Base-by-base conservation (phyloP, 805 yeast genomes). In the Clavispora asparagi region DNA sequence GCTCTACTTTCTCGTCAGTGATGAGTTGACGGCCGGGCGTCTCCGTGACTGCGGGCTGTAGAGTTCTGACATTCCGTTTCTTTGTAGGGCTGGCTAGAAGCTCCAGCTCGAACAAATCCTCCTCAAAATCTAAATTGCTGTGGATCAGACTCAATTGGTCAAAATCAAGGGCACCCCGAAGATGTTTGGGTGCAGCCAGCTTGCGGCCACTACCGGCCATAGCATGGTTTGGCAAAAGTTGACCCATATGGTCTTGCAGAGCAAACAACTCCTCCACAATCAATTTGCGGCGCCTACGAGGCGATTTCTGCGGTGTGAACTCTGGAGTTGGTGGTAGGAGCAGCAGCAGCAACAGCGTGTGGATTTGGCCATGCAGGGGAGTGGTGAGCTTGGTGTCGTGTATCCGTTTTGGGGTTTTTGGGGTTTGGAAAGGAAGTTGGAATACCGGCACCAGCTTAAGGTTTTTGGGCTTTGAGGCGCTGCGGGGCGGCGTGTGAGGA, bases 1-100 rank as follows among this genome's bases (percentile, higher is more conserved):
- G 62, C 14, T 56, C 52, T 14, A 70, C 67, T 43, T 58, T 51
- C 17, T 62, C 63, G 4, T 66, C 69, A 13, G 63, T 58, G 36
- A 65, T 64, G 3, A 68, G 49, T 44, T 70, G 72, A 6, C 50
- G 57, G 27, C 59, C 60, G 4, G 78, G 78, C 0, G 77, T 71
- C 2, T 9, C 10, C 17, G 17, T 7, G 13, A 23, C 29, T 6
- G 28, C 9, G 1, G 33, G 42, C 8, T 17, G 10, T 11, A 25
- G 27, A 6, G 27, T 13, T 10, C 25, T 13, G 14, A n/a, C 11
- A 14, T 35, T 35, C 4, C 46, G 52, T 1, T 72, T 72, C 1
- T 71, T 72, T 5, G 74, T 66, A 3, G 44, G 44, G 36, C 40
- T 36, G 3, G 30, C 16, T 25, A 23, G 7, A 16, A 26, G n/a